Conservation (phyloP, 306 rosid genomes). For the Arachis hypogaea region DNA sequence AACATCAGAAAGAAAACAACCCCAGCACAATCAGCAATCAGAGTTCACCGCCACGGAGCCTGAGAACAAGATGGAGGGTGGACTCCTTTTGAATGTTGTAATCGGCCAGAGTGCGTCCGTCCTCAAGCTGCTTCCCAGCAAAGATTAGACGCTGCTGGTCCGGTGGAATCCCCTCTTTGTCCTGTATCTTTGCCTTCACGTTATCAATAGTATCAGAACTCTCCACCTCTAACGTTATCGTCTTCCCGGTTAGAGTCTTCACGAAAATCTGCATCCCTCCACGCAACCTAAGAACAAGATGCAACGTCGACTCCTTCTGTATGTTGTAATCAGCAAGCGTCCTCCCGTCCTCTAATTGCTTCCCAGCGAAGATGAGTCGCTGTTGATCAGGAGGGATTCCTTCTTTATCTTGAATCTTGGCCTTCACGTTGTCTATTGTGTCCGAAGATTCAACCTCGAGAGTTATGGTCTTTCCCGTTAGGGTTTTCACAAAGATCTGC, state of each 20-base stretch:
- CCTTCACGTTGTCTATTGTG: background rate
- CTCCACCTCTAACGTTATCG: conserved; percentile 25
- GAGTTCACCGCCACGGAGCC: background rate
- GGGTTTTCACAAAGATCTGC: background rate
- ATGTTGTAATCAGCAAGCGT: background rate
- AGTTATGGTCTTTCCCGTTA: background rate
- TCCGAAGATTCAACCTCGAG: background rate
- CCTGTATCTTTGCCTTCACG: too few relatives aligned
- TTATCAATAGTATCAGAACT: too few relatives aligned
- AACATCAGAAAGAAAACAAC: background rate
- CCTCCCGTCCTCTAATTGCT: background rate
- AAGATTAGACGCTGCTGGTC: background rate
- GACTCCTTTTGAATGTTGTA: background rate
- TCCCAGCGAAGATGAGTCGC: background rate
- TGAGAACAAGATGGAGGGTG: background rate
- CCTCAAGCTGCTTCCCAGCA: background rate
- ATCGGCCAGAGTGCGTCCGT: background rate
- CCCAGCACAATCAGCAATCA: background rate
- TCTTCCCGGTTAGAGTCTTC: conserved; percentile 14
- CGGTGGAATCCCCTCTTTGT: too few relatives aligned
- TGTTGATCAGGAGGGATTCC: background rate
- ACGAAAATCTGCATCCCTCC: conserved; percentile 30
- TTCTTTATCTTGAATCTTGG: background rate
- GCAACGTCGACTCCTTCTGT: background rate
- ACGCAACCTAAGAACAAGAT: background rate